Base-by-base conservation (phyloP, 176 grass and related monocot genomes). In the Puya raimondii region DNA sequence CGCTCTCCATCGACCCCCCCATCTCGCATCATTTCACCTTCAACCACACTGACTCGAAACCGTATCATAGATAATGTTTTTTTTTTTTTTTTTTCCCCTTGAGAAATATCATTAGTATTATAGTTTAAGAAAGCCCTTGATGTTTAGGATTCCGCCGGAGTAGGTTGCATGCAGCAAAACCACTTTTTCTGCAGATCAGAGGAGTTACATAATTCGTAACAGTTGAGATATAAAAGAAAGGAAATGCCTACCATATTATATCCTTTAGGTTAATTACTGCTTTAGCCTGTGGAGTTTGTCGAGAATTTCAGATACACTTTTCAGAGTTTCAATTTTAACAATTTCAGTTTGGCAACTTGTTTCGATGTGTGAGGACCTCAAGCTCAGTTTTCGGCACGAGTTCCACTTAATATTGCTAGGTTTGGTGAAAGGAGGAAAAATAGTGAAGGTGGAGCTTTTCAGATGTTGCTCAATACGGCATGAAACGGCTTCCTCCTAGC, bases 91-190 rank as follows among this genome's bases (percentile, higher is more conserved):
- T 59, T 21, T 6, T 21, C 10, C 54, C 1, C 15, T 20, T 9
- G 16, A 20, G 20, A 59, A 20, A 59, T 59, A 59, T 59, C 54
- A 17, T 12, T 17, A 59, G 20, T 20, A 59, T 9, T 10, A 59
- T 18, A 59, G 7, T 18, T 59, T 59, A 59, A n/a, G 16, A 9
- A 59, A 18, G 56, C n/a, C 2, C 3, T 59, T 16, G 22, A 18
- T 10, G 16, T 59, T 20, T 59, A 49, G 49, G 47, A 50, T 20
- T 68, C 66, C 3, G n/a, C 66, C 0, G 16, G 49, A 47, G 17
- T 20, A 20, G 47, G n/a, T 49, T 68, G 66, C 66, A 80, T 67
- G 68, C 78, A 80, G 78, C 78, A 80, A 73, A 80, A 72, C 78
- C 78, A 80, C 33, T 73, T 80, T 52, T 80, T 80, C 78, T 80